Conservation (phyloP, 2,329 filamentous ascomycete genomes). For the Lachnum nothofagi region DNA sequence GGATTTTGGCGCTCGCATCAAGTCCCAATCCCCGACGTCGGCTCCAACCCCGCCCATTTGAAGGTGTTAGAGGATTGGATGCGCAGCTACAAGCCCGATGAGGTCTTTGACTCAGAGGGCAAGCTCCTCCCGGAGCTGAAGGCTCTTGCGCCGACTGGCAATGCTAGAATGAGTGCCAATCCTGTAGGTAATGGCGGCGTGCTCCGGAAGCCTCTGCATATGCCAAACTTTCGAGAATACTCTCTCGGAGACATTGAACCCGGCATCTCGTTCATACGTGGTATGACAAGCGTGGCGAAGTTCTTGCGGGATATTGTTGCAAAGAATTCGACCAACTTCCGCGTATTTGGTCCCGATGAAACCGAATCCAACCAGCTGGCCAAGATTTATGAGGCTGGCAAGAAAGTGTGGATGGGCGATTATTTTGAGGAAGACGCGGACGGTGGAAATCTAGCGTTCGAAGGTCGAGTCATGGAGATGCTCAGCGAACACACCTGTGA, state of each 20-base stretch:
- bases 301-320: conserved; percentile 65
- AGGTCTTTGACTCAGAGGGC: conserved; percentile 61
- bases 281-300: conserved; percentile 65
- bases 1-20: conserved; percentile 79
- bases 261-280: conserved; percentile 51
- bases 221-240: conserved; percentile 68
- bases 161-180: conserved; percentile 70
- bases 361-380: conserved; percentile 75
- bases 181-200: conserved; percentile 68
- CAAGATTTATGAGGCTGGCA: conserved; percentile 65
- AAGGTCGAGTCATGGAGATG: conserved; percentile 76
- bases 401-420: conserved; percentile 77
- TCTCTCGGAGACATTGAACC: conserved; percentile 56
- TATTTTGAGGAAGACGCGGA: conserved; percentile 72
- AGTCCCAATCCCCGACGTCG: conserved; percentile 67
- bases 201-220: conserved; percentile 59
- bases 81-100: conserved; percentile 68
- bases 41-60: conserved; percentile 59
- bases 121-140: conserved; percentile 58
- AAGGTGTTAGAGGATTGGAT: conserved; percentile 71
- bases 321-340: conserved; percentile 62
- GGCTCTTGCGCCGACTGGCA: conserved; percentile 59
- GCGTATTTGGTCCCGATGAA: conserved; percentile 74
- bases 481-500: conserved; percentile 77
- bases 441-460: conserved; percentile 64